Evolutionary conservation across 176 grass and related monocot species (phyloP), one percentile per base, ranked within the genome.

Genomic region (Zoysia japonica): DNA sequence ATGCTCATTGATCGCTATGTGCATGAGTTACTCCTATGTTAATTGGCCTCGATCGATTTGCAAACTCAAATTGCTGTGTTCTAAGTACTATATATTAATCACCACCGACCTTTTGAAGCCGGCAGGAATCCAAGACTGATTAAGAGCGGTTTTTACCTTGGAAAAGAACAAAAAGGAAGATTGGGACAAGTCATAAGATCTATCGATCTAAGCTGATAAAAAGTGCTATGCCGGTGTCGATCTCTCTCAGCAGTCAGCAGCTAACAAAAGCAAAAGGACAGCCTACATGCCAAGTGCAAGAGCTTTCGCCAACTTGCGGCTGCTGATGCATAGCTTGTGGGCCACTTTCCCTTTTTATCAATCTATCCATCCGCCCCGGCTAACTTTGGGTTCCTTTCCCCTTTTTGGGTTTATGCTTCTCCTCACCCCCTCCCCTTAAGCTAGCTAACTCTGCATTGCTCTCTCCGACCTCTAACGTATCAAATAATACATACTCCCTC

Each of bases 341-440:
- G 78, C 80, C 83, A 72, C 90, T 93, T 93, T 96, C 85, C 87
- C 90, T 96, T 96, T 90, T 71, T 72, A 76, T 88, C 93, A 90
- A 92, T 92, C 89, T 87, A 89, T 87, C 81, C 52, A 52, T 20
- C 48, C 61, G 28, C 28, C 28, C 28, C 28, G 28, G 28, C 28
- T 79, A 90, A 50, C 88, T 91, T 86, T 89, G 74, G 86, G 78
- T 89, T 86, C 91, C 84, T 97, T 97, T 85, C 81, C 78, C 90
- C 84, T 97, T 93, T 97, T 81, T 71, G 79, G 61, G 86, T 91
- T 93, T 85, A 91, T 91, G 83, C 91, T 77, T 89, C 93, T 78
- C 88, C 86, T 44, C 80, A 47, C 56, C 67, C 38, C 83, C 45
- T 12, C 42, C 64, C 54, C 66, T 15, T 53, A 85, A 65, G 62